Evolutionary conservation across 2,329 filamentous ascomycete species (phyloP), one percentile per base, ranked within the genome.

Genomic region (Fusarium tjaetaba): DNA sequence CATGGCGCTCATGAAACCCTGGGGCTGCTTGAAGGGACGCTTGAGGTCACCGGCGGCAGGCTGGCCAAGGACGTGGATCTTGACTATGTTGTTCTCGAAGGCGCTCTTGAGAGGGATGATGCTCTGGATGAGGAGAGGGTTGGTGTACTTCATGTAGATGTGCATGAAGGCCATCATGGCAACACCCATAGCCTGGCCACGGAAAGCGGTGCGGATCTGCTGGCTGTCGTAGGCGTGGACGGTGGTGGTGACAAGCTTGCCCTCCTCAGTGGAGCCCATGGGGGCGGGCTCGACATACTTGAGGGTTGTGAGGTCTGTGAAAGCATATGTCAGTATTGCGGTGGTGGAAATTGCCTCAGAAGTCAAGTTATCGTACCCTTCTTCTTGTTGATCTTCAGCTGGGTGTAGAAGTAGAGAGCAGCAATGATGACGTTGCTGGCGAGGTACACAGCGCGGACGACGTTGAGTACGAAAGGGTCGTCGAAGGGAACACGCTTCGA

Each of bases 151-250:
- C 89, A 99, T 93, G 91, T 98, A 99, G 71, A 99, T 77, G 87
- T 99, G 96, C 96, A 99, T 98, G 81, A 98, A 94, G 71, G 85
- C 91, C 96, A 99, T 98, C 95, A 99, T 99, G 83, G 90, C 95
- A 67, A 99, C 88, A 69, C 96, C 96, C 94, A 97, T 98, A 80
- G 97, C 86, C 87, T 98, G 96, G 74, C 92, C 90, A 84, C 96
- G 96, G 89, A 96, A 94, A 76, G 94, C 89, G 74, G 90, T 87
- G 85, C 93, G 93, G 81, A 98, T 89, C 87, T 98, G 96, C 79
- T 89, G 86, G 79, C 91, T 88, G 84, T 99, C 96, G 89, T 99
- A 99, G 80, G 95, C 95, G 86, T 97, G 93, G 83, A 98, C 90
- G 72, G 96, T 99, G 72, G 96, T 99, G 65, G 96, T 98, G 79